Conservation (phyloP, 768 basidiomycete species). For the Aureoboletus auriporus region DNA sequence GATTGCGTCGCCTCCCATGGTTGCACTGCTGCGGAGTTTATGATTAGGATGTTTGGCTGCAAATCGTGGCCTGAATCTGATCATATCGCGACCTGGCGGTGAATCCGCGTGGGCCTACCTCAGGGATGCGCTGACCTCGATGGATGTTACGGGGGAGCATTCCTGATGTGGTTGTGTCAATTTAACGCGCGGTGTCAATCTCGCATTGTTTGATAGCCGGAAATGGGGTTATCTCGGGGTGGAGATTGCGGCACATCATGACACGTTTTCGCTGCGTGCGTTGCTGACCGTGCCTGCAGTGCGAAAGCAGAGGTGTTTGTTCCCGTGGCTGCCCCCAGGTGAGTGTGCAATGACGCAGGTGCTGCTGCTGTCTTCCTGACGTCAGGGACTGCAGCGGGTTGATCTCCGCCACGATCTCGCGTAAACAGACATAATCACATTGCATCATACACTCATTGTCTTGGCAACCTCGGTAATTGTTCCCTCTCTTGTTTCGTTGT, state of each 20-base stretch:
- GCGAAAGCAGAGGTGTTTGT: constrained; percentile 81
- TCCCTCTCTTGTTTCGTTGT: background rate
- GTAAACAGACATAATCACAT: constrained; percentile 34
- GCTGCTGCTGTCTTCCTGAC: constrained; percentile 15
- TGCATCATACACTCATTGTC: constrained; percentile 31
- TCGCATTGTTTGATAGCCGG: constrained; percentile 11
- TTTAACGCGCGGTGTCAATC: background rate
- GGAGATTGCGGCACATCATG: constrained; percentile 2
- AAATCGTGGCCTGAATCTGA: background rate
- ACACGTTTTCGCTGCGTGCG: constrained; percentile 10
- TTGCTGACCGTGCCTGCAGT: constrained; percentile 36
- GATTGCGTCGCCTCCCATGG: background rate
- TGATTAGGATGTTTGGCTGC: background rate
- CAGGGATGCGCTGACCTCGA: too few species aligned
- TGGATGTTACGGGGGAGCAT: too few species aligned
- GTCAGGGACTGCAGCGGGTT: constrained; percentile 44
- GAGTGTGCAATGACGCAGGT: constrained; percentile 29
- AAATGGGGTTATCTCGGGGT: constrained; percentile 8
- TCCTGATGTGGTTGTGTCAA: too few species aligned
- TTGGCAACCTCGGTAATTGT: constrained; percentile 25
- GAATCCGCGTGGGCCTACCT: too few species aligned
- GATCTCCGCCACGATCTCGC: constrained; percentile 57
- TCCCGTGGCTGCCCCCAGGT: constrained; percentile 86
- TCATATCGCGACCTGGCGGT: too few species aligned
- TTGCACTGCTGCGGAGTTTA: constrained; percentile 8